phyloP scores from a whole-genome alignment of 805 yeast genomes.

The Kodamaea lidongshanica region DNA sequence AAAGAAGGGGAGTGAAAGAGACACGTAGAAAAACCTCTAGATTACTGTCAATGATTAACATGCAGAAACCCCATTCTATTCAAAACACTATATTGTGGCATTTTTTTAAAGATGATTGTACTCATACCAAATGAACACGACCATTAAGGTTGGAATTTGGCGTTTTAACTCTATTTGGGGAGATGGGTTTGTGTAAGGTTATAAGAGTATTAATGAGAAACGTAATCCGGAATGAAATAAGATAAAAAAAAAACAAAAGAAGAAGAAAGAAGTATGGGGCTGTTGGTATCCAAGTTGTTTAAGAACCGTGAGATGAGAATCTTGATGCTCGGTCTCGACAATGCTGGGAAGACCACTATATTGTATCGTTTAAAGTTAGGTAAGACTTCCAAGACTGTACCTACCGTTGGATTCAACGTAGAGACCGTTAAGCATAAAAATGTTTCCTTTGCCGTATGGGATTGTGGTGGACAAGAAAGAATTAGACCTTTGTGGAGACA shows the following conservation, averaged over 20 bases:
- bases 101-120: too few species aligned
- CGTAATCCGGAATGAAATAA: too few species aligned
- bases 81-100: too few species aligned
- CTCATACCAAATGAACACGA: too few species aligned
- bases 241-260: conserved; percentile 11
- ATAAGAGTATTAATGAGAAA: too few species aligned
- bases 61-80: too few species aligned
- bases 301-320: conserved; percentile 94
- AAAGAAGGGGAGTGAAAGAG: too few species aligned
- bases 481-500: conserved; percentile 93
- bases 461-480: conserved; percentile 93
- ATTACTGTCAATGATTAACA: too few species aligned
- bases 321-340: conserved; percentile 86
- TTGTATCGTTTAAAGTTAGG: conserved; percentile 78
- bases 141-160: too few species aligned
- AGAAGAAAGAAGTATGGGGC: conserved; percentile 8
- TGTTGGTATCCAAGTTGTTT: conserved; percentile 29
- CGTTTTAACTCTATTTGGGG: too few species aligned
- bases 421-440: conserved; percentile 80
- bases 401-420: conserved; percentile 91
- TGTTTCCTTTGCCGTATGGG: conserved; percentile 85
- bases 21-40: too few species aligned
- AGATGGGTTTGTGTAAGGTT: too few species aligned
- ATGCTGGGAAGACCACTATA: conserved; percentile 91
- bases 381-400: conserved; percentile 70